Percentiles rank a stretch among this genome's conserved stretches.
Evolutionary conservation across 2,329 filamentous ascomycete species (phyloP).

Genomic region (Neonectria faginata): DNA sequence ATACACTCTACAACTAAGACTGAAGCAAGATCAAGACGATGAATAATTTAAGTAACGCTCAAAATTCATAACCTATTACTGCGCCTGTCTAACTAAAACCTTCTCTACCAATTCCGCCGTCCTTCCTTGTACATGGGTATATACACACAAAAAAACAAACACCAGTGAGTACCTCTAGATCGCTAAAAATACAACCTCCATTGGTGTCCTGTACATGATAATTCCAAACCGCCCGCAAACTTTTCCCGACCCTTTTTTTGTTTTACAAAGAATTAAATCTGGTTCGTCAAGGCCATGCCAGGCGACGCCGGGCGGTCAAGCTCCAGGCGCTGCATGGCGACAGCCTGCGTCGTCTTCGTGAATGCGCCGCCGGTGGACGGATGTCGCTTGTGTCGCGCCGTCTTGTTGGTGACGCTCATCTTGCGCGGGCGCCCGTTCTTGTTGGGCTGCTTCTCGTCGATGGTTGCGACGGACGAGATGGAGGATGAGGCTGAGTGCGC

Average conservation of each 20-base stretch:
- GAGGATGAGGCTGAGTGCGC: slow-evolving; percentile 41
- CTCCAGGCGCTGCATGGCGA: slow-evolving; percentile 44
- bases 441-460: slow-evolving; percentile 41
- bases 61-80: background rate
- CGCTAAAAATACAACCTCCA: background rate
- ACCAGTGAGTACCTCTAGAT: background rate
- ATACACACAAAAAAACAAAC: slow-evolving; percentile 2
- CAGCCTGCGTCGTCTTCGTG: slow-evolving; percentile 33
- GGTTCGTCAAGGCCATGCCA: slow-evolving; percentile 45
- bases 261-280: slow-evolving; percentile 33
- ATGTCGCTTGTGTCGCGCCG: slow-evolving; percentile 41
- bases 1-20: background rate
- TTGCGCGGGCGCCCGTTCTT: slow-evolving; percentile 45
- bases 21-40: background rate
- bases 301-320: slow-evolving; percentile 45
- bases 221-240: background rate
- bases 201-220: background rate
- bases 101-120: background rate
- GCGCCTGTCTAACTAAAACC: background rate
- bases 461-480: slow-evolving; percentile 36
- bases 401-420: slow-evolving; percentile 46
- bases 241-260: background rate
- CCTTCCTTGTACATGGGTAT: background rate
- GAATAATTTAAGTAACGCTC: background rate
- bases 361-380: slow-evolving; percentile 35